phyloP scores from a whole-genome alignment of 306 rosid genomes.

The Acacia acuminata region DNA sequence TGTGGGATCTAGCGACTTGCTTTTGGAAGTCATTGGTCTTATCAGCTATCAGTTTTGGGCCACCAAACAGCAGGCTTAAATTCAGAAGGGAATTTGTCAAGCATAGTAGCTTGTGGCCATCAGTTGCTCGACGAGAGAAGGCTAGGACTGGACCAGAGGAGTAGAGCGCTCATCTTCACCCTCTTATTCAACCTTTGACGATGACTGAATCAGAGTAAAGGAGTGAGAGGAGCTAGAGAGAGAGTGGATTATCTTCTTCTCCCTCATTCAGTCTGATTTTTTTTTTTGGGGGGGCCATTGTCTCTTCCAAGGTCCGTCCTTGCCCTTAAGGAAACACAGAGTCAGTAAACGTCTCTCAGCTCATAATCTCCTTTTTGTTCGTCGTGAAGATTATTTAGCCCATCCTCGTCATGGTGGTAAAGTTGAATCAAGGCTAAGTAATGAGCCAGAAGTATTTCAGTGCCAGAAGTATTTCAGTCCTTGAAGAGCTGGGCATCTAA shows the following conservation, averaged over 20 bases:
- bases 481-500: constrained; percentile 66
- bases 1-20: neutral
- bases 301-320: too few species aligned
- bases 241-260: too few species aligned
- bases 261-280: too few species aligned
- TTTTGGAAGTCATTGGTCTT: neutral
- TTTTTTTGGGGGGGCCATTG: too few species aligned
- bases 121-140: too few species aligned
- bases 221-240: too few species aligned
- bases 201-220: too few species aligned
- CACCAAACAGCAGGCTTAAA: constrained; percentile 66
- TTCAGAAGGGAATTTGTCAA: constrained; percentile 53
- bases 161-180: too few species aligned
- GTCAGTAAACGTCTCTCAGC: constrained; percentile 44
- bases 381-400: constrained; percentile 91
- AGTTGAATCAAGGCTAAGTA: constrained; percentile 79
- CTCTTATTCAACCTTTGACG: too few species aligned
- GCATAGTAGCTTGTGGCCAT: too few species aligned
- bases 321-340: constrained; percentile 41
- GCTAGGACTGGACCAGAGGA: too few species aligned
- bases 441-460: constrained; percentile 76
- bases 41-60: constrained; percentile 40
- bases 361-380: constrained; percentile 79
- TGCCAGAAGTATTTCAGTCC: too few species aligned
- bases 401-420: constrained; percentile 93